Percentiles rank a stretch among this genome's conserved stretches.
These are phyloP conservation scores for Debaryomyces hansenii DNA, from an alignment of 805 yeast genomes.

Conservation along the genomic window DNA sequence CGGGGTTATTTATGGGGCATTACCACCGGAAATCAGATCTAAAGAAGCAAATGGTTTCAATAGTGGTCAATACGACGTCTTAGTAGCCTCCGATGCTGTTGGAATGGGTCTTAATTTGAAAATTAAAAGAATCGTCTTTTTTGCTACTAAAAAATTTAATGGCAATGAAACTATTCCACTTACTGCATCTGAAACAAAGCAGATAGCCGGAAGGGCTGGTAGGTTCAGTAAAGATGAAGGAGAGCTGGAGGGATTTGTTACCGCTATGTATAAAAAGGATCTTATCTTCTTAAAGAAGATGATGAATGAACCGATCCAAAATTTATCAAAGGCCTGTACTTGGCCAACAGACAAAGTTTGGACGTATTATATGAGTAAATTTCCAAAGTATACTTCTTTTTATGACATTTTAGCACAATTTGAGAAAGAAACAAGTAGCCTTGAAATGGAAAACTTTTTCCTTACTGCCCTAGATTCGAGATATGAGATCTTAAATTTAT, in stretches of 20 bases:
- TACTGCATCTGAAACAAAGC: slow-evolving; percentile 72
- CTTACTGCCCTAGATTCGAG: slow-evolving; percentile 40
- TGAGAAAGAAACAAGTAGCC: slow-evolving; percentile 33
- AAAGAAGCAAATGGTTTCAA: slow-evolving; percentile 82
- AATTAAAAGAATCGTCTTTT: slow-evolving; percentile 77
- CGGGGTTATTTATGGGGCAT: slow-evolving; percentile 90
- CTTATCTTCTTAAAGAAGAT: slow-evolving; percentile 45
- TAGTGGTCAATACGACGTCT: slow-evolving; percentile 71
- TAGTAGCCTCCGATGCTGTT: slow-evolving; percentile 94
- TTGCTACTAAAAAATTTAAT: slow-evolving; percentile 65
- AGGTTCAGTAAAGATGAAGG: slow-evolving; percentile 49
- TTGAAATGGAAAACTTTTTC: slow-evolving; percentile 24
- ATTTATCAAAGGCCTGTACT: slow-evolving; percentile 60
- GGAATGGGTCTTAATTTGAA: slow-evolving; percentile 96
- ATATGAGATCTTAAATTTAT: slow-evolving; percentile 40
- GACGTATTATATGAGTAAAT: slow-evolving; percentile 61
- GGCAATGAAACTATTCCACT: slow-evolving; percentile 53
- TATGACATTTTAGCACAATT: slow-evolving; percentile 49
- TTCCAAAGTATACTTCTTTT: slow-evolving; percentile 51
- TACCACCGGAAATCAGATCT: slow-evolving; percentile 93
- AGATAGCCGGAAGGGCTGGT: slow-evolving; percentile 97
- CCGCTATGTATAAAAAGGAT: slow-evolving; percentile 49
- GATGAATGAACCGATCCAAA: slow-evolving; percentile 51
- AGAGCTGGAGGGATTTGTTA: slow-evolving; percentile 48
- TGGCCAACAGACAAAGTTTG: slow-evolving; percentile 82